Conservation (phyloP, 1,139 yeast genomes). For the Hanseniaspora gamundiae region DNA sequence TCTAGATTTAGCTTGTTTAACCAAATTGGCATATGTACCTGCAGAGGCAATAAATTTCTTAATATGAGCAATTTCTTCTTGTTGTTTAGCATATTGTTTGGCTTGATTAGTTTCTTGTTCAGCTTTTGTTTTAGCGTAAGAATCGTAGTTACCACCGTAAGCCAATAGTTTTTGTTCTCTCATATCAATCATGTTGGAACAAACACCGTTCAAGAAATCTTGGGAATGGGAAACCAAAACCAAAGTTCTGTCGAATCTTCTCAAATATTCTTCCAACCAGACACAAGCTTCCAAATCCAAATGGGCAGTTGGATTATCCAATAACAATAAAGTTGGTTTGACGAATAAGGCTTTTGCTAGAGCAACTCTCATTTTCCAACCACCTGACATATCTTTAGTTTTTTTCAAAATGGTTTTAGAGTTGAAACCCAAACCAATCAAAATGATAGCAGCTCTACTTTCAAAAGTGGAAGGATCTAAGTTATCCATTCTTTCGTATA, state of each 20-base stretch:
- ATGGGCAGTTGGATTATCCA: constrained; percentile 99
- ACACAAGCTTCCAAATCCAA: constrained; percentile 99
- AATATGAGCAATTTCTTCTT: constrained; percentile 96
- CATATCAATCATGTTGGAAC: constrained; percentile 97
- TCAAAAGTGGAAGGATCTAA: constrained; percentile 96
- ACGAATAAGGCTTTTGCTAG: constrained; percentile 70
- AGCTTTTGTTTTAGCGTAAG: constrained; percentile 84
- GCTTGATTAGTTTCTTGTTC: constrained; percentile 95
- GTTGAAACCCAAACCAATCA: constrained; percentile 96
- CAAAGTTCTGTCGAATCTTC: constrained; percentile 85
- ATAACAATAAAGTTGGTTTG: constrained; percentile 70
- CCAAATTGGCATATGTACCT: constrained; percentile 99
- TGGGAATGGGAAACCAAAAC: constrained; percentile 95
- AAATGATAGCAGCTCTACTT: constrained; percentile 88
- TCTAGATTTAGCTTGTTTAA: constrained; percentile 96
- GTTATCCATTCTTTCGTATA: constrained; percentile 90
- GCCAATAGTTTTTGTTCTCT: constrained; percentile 52
- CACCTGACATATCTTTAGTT: constrained; percentile 99
- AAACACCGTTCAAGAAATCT: constrained; percentile 98
- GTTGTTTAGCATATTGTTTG: constrained; percentile 95
- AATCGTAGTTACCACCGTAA: constrained; percentile 98
- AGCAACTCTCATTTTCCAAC: constrained; percentile 77
- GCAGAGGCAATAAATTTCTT: constrained; percentile 98
- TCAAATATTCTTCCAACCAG: constrained; percentile 97
- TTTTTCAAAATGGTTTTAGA: constrained; percentile 69